Conservation (phyloP, 768 basidiomycete species). For the Gelatoporia subvermispora region DNA sequence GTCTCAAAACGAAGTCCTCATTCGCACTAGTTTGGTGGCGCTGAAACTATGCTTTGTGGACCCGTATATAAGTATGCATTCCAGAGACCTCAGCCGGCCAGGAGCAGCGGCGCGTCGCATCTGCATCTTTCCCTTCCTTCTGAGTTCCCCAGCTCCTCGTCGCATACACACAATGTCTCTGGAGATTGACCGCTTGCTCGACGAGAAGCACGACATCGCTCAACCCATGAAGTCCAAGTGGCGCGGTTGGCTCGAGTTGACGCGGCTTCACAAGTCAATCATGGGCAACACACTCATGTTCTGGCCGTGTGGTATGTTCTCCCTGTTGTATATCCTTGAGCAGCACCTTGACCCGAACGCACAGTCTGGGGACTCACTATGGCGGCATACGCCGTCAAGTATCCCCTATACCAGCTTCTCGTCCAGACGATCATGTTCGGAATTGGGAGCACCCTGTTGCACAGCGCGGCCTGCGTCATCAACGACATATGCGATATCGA, state of each 20-base stretch:
- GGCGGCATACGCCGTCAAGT: conserved; percentile 10
- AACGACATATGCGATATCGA: conserved; percentile 23
- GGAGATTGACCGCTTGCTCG: too few relatives aligned
- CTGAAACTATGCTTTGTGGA: too few relatives aligned
- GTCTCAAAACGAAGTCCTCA: too few relatives aligned
- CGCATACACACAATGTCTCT: too few relatives aligned
- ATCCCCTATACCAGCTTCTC: conserved; percentile 4
- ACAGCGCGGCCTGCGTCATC: conserved; percentile 16
- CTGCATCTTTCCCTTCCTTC: too few relatives aligned
- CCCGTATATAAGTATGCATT: too few relatives aligned
- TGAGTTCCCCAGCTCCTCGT: too few relatives aligned
- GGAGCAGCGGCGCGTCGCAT: too few relatives aligned
- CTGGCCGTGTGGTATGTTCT: conserved; percentile 19
- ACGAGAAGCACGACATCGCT: too few relatives aligned
- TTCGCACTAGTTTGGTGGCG: too few relatives aligned
- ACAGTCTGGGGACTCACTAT: conserved; percentile 20
- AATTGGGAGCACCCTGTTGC: conserved; percentile 16
- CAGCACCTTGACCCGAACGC: background rate
- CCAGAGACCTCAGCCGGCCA: too few relatives aligned
- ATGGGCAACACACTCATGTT: conserved; percentile 18
- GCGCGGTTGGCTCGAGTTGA: conserved; percentile 5
- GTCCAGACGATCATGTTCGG: conserved; percentile 8
- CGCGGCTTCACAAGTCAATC: conserved; percentile 16
- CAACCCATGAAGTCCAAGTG: too few relatives aligned
- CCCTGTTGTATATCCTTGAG: background rate